Percentiles rank a stretch among this genome's conserved stretches.
These are phyloP conservation scores for Tagetes erecta DNA, from an alignment of 129 eudicot species.

Conservation along the genomic window DNA sequence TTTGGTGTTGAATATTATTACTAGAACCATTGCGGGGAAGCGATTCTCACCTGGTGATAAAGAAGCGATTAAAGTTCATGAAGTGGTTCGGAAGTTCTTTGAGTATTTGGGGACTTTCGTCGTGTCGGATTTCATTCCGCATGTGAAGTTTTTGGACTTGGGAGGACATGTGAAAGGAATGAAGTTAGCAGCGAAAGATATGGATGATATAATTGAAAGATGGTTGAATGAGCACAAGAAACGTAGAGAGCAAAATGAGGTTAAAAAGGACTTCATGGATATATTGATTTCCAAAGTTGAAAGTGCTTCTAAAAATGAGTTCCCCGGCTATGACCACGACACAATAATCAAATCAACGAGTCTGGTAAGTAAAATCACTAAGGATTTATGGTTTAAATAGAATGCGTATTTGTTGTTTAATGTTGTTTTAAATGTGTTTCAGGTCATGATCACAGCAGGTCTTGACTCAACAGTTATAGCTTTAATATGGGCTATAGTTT, in stretches of 20 bases:
- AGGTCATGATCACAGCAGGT: conserved; percentile 5
- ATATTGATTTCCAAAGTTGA: conserved; percentile 10
- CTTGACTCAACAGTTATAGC: background rate
- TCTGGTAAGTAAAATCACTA: conserved; percentile 7
- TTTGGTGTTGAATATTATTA: background rate
- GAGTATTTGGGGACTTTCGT: conserved; percentile 10
- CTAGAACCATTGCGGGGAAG: background rate
- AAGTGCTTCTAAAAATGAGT: conserved; percentile 19
- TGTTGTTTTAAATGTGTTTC: background rate
- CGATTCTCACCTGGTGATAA: background rate
- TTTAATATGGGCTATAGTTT: conserved; percentile 4
- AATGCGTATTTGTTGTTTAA: no score
- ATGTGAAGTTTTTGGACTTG: background rate
- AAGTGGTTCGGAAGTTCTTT: background rate
- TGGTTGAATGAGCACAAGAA: conserved; percentile 1
- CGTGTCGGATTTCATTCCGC: conserved; percentile 3
- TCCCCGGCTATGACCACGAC: background rate
- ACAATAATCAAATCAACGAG: conserved; percentile 8
- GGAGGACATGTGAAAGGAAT: conserved; percentile 9
- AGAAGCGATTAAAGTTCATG: background rate
- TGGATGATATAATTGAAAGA: conserved; percentile 1
- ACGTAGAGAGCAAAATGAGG: background rate
- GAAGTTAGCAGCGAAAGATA: conserved; percentile 2
- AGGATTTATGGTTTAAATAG: background rate
- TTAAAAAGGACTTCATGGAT: background rate